Percentiles rank a stretch among this genome's conserved stretches.
Evolutionary conservation across 371 early-diverging fungal species (phyloP).

Genomic region (Apophysomyces elegans): DNA sequence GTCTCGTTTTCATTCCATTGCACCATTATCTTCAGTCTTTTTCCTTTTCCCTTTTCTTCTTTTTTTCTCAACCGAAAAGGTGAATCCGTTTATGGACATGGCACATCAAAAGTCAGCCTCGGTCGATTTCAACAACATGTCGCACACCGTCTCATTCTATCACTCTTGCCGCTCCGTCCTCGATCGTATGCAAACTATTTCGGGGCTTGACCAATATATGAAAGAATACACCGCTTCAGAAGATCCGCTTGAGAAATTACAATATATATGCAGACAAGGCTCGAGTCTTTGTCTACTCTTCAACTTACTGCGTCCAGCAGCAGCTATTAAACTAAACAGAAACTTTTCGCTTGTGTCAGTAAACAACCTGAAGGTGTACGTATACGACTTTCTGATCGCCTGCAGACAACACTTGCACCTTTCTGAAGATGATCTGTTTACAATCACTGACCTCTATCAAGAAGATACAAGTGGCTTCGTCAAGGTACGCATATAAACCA

Average conservation of each 20-base stretch:
- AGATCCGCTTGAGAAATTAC: conserved; percentile 54
- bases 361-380: conserved; percentile 65
- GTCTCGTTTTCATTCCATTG: neutral
- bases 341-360: neutral
- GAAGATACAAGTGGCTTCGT: conserved; percentile 95
- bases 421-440: conserved; percentile 77
- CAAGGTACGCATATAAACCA: conserved; percentile 65
- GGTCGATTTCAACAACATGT: conserved; percentile 6
- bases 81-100: neutral
- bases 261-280: conserved; percentile 89
- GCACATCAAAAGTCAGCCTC: conserved; percentile 1
- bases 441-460: conserved; percentile 84
- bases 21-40: neutral
- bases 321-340: conserved; percentile 34
- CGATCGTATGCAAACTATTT: conserved; percentile 61
- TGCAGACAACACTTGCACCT: conserved; percentile 74
- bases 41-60: neutral
- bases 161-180: conserved; percentile 65
- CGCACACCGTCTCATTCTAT: conserved; percentile 54
- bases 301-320: conserved; percentile 71
- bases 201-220: conserved; percentile 61
- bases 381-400: conserved; percentile 77
- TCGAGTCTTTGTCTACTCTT: conserved; percentile 82
- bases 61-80: neutral
- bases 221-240: neutral